A percentile compares a stretch with the other conserved stretches of the same genome.
phyloP scores from a whole-genome alignment of 148 eudicot species.

The Vaccinium corymbosum region DNA sequence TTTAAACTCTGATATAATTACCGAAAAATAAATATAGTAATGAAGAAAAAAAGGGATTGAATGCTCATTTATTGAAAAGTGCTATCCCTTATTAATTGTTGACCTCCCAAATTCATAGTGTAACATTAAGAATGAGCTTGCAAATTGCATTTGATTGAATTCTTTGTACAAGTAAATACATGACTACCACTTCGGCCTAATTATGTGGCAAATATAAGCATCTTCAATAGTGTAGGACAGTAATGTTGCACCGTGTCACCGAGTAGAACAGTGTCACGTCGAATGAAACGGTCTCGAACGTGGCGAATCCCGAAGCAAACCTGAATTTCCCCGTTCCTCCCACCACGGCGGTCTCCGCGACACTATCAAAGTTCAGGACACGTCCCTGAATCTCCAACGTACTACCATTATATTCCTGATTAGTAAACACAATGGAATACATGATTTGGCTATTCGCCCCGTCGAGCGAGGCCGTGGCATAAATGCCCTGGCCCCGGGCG shows the following conservation, averaged over 20 bases:
- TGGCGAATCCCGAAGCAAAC: background rate
- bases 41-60: too few relatives aligned
- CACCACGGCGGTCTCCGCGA: background rate
- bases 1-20: too few relatives aligned
- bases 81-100: too few relatives aligned
- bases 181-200: background rate
- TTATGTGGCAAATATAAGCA: background rate
- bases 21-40: too few relatives aligned
- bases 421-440: conserved; percentile 2
- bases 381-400: conserved; percentile 3
- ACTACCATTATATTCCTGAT: background rate
- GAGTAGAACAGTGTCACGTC: background rate
- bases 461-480: background rate
- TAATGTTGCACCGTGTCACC: background rate
- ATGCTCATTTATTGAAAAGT: too few relatives aligned
- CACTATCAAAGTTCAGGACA: background rate
- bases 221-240: background rate
- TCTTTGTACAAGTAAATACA: background rate
- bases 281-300: background rate
- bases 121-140: background rate
- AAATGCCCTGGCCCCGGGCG: background rate
- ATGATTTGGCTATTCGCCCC: background rate
- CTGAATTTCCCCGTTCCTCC: background rate
- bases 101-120: too few relatives aligned
- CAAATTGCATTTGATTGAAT: background rate